A percentile compares a stretch with the other conserved stretches of the same genome.
Evolutionary conservation across 148 eudicot species (phyloP).

Genomic region (Rhododendron mucronatum): DNA sequence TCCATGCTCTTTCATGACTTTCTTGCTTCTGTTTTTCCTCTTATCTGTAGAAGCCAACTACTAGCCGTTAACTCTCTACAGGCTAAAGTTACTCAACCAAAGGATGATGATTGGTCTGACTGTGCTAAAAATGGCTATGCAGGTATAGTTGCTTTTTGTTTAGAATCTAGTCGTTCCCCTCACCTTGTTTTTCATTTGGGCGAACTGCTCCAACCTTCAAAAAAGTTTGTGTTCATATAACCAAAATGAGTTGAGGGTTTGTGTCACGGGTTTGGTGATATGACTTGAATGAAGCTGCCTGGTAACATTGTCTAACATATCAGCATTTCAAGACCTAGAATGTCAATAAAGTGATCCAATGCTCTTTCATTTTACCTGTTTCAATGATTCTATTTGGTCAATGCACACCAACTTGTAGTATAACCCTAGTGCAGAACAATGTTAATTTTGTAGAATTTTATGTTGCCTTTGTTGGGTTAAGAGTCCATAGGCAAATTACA

Average conservation of each 20-base stretch:
- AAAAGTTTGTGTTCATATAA: neutral
- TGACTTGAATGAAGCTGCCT: neutral
- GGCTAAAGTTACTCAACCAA: conserved; percentile 44
- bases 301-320: neutral
- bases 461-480: neutral
- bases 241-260: neutral
- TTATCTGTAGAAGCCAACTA: neutral
- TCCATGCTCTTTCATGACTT: neutral
- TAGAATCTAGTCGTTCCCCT: neutral
- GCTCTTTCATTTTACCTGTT: neutral
- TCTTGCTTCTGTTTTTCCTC: neutral
- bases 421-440: neutral
- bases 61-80: conserved; percentile 19
- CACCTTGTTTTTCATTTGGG: neutral
- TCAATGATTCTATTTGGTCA: neutral
- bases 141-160: conserved; percentile 31
- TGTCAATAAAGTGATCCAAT: neutral
- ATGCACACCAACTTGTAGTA: neutral
- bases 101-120: conserved; percentile 71
- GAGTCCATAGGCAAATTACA: neutral
- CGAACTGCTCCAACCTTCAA: neutral
- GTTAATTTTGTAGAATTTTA: neutral
- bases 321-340: neutral
- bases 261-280: neutral
- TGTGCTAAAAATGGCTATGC: conserved; percentile 81